Base-by-base conservation (phyloP, 225 moss, liverwort and hornwort species). In the Lunularia cruciata region DNA sequence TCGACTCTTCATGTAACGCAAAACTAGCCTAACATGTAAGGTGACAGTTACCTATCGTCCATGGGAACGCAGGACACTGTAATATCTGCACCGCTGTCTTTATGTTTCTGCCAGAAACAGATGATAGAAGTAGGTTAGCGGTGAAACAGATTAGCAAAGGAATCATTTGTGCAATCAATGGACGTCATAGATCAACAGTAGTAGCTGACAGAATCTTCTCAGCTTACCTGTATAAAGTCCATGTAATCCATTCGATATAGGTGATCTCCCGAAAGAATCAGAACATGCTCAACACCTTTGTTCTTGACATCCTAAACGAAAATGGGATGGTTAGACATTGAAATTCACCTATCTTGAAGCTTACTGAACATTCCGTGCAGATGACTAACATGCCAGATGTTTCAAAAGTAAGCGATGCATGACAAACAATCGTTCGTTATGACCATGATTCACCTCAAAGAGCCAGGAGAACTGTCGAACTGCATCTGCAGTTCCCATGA, bases 231-330 rank as follows among this genome's bases (percentile, higher is more conserved):
- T 36, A 95, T 84, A 49, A 95, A 92, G 56, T 95, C 92, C 95
- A 95, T 95, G 76, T 95, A 95, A 53, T 95, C 92, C 95, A 95
- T 95, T 33, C 95, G 92, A 63, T 95, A 95, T 52, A 95, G 68
- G 36, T 95, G 95, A 73, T 95, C 95, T 60, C 95, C 95, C 57
- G 92, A 76, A 20, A 95, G 86, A 65, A 95, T 90, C 33, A 95
- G 69, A 14, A 95, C 88, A 67, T 95, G 90, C 81, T 95, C 95
- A 34, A 92, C 80, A 12, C 70, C 68, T 56, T 88, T 92, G 63
- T 92, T 95, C 70, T 90, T 95, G 0, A 88, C 92, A 54, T 95
- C 95, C 95, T 95, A 77, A 9, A 27, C 8, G 60, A 52, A 19
- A 45, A 51, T 7, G 25, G 8, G 8, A 20, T 43, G 43, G 16